These are phyloP conservation scores for Monosporozyma yasuniensis DNA, from an alignment of 805 yeast genomes.

Conservation along the genomic window DNA sequence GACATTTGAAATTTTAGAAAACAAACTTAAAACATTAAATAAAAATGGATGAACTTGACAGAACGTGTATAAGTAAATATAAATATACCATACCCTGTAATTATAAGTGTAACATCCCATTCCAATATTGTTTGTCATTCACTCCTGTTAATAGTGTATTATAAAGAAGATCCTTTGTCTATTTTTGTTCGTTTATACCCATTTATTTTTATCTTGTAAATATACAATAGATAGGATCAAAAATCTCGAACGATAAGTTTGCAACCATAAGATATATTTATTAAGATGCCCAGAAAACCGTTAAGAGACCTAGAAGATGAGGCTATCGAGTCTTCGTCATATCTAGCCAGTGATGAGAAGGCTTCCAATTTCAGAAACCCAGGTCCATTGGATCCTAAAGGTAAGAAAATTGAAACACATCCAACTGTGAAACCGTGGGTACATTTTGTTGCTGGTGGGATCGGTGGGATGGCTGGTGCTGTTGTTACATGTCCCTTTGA, in stretches of 20 bases:
- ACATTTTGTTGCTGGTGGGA: conserved; percentile 83
- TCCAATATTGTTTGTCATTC: neutral
- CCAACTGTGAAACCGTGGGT: conserved; percentile 48
- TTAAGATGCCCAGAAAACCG: conserved; percentile 20
- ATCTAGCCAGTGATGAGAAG: conserved; percentile 64
- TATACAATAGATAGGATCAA: neutral
- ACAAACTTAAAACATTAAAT: neutral
- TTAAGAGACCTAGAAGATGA: conserved; percentile 37
- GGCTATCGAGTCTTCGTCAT: conserved; percentile 51
- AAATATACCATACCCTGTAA: neutral
- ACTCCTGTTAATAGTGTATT: neutral
- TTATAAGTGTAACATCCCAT: neutral
- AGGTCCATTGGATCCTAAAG: conserved; percentile 9
- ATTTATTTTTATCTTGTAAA: neutral
- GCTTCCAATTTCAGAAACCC: conserved; percentile 44
- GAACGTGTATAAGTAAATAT: neutral
- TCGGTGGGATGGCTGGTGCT: conserved; percentile 98
- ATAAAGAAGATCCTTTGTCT: neutral
- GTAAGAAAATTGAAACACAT: conserved; percentile 8
- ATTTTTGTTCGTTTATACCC: neutral
- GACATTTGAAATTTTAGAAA: neutral
- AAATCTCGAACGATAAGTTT: neutral
- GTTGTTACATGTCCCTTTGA: conserved; percentile 89
- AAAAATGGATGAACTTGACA: neutral
- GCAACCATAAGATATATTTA: no score